Percentiles rank a stretch among this genome's conserved stretches.
phyloP scores from a whole-genome alignment of 345 rosid genomes.

The Gossypium arboreum region DNA sequence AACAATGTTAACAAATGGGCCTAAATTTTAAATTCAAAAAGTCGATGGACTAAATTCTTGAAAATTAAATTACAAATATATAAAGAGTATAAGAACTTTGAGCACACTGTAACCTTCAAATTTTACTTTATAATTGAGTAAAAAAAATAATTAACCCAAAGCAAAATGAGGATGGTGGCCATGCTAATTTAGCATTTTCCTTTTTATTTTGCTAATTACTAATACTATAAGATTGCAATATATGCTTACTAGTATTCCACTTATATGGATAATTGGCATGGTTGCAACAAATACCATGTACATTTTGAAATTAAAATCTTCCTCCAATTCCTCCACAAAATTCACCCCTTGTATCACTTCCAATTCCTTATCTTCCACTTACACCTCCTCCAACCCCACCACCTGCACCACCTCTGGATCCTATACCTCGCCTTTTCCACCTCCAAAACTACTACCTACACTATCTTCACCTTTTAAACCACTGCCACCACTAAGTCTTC shows the following conservation, averaged over 20 bases:
- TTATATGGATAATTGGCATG: neutral
- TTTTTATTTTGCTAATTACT: neutral
- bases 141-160: too few species aligned
- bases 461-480: neutral
- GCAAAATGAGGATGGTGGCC: too few species aligned
- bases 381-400: neutral
- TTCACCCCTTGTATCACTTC: slow-evolving; percentile 9
- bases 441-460: neutral
- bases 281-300: neutral
- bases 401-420: slow-evolving; percentile 4
- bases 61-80: too few species aligned
- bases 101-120: too few species aligned
- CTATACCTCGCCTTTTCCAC: neutral
- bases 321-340: slow-evolving; percentile 18
- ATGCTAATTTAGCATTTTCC: neutral
- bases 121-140: too few species aligned
- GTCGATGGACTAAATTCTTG: too few species aligned
- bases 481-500: neutral
- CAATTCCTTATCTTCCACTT: slow-evolving; percentile 14
- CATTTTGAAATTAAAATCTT: neutral
- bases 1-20: too few species aligned
- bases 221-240: neutral
- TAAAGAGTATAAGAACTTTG: too few species aligned
- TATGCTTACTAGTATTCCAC: neutral
- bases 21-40: too few species aligned